Base-by-base conservation (phyloP, 2,329 filamentous ascomycete genomes). In the Penicillium concentricum region DNA sequence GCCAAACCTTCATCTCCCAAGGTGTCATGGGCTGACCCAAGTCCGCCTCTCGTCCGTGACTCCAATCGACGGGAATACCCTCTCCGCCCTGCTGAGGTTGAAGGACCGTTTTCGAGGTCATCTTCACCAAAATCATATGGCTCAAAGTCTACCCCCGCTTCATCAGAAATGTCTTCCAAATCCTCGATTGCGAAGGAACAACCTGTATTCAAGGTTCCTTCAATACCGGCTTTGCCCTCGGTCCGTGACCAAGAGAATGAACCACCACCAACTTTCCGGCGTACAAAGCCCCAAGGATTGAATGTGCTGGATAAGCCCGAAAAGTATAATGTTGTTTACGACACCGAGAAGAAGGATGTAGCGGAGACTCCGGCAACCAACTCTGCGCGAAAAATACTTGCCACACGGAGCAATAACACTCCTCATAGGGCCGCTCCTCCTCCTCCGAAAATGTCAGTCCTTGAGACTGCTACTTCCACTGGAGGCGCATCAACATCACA, bases 361-460 rank as follows among this genome's bases (percentile, higher is more conserved):
- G 75, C 73, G 59, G 79, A 75, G 63, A 78, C 76, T 54, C 79
- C 79, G 20, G 71, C 74, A 30, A 77, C 79, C 5, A 62, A 62
- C 38, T 79, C 78, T 5, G 76, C 77, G 18, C 70, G 79, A 30
- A 77, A 74, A 59, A 74, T 79, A 15, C 73, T 88, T 9, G 80
- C 80, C 15, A 72, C 76, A 7, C 78, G 83, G 59, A 85, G 81
- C 66, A 82, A 79, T 56, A 88, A 88, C 67, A 96, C 91, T 4
- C 92, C 92, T 12, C 89, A 86, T 67, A 82, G 92, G 64, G 83
- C 89, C 22, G 91, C 91, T 2, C 88, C 81, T 18, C 93, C 93
- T 3, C 92, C 92, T 8, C 93, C 94, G 0, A 97, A 97, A 74
- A 97, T 97, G 93, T 94, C 90, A 1, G 89, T 96, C 8, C 78